Base-by-base conservation (phyloP, 163 green algal species). In the Chlamydomonas reinhardtii region DNA sequence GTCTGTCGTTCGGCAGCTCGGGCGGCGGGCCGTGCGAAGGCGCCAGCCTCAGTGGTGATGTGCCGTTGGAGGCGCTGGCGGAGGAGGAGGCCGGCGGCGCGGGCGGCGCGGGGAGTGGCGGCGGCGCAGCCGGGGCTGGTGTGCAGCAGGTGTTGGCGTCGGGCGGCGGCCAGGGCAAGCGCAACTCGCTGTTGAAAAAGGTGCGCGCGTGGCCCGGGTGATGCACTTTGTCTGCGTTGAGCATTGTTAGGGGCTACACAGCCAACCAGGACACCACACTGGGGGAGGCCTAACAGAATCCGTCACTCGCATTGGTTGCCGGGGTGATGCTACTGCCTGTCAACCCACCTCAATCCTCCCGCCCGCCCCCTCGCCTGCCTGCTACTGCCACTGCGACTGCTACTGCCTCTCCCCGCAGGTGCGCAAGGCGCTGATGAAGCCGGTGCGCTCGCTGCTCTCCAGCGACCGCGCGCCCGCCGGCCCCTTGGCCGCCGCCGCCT, bases 341-440 rank as follows among this genome's bases (percentile, higher is more conserved):
- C n/a, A n/a, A 8, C 39, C 8, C 8, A 32, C 22, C n/a, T 43
- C 20, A 25, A 17, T 29, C 37, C 43, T 79, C 62, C 81, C 37
- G 25, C 11, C 43, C 59, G 19, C 56, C 56, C 37, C 37, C 14
- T 32, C 4, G 24, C 37, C 43, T 16, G 11, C 73, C 48, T 78
- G 27, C 43, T 27, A 31, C 14, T n/a, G 25, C 73, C 27, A 5
- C 32, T 34, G 19, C 31, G 1, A 2, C 20, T 68, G 27, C 43
- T 39, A n/a, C 14, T n/a, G 25, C 73, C 27, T 17, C 70, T 3
- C 15, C 16, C 15, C 20, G n/a, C 35, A 86, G 61, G n/a, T 62
- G 73, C 34, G 73, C 29, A 85, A 85, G 69, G 79, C 79, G 39
- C 79, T 85, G 2, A 72, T 85, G 79, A 77, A 85, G 25, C 79